Conservation (phyloP, 2,329 filamentous ascomycete species). For the Paecilomyces niveus region DNA sequence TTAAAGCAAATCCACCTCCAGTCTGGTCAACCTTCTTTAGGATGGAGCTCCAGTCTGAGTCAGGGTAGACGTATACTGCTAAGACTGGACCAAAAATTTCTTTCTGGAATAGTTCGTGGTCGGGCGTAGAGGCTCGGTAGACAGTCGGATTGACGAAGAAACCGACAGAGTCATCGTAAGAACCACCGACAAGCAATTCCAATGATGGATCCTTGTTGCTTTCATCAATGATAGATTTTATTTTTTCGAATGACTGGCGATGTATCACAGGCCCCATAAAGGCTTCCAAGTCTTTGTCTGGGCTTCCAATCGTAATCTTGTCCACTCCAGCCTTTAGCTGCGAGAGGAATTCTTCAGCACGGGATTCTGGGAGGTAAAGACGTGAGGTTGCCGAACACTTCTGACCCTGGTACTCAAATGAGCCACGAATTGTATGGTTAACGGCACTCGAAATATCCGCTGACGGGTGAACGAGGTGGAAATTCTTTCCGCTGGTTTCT, state of each 20-base stretch:
- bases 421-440: conserved; percentile 74
- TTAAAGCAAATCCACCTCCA: conserved; percentile 32
- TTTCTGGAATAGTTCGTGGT: conserved; percentile 65
- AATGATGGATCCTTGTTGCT: conserved; percentile 71
- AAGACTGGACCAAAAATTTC: conserved; percentile 81
- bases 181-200: conserved; percentile 66
- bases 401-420: conserved; percentile 87
- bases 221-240: conserved; percentile 67
- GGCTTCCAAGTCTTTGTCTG: conserved; percentile 59
- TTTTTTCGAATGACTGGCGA: conserved; percentile 71
- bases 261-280: conserved; percentile 88
- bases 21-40: conserved; percentile 44
- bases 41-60: conserved; percentile 50
- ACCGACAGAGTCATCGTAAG: conserved; percentile 68
- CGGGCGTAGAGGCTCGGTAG: conserved; percentile 65
- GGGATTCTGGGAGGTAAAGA: conserved; percentile 67
- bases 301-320: conserved; percentile 63
- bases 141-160: conserved; percentile 82
- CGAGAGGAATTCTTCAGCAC: conserved; percentile 65
- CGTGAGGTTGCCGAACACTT: conserved; percentile 85
- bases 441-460: conserved; percentile 74
- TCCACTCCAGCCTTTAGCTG: conserved; percentile 61
- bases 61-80: conserved; percentile 69
- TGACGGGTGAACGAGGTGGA: conserved; percentile 71
- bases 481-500: conserved; percentile 92